Evolutionary conservation across 2,329 filamentous ascomycete genomes (phyloP).

Genomic region (Pseudogymnoascus sp.): DNA sequence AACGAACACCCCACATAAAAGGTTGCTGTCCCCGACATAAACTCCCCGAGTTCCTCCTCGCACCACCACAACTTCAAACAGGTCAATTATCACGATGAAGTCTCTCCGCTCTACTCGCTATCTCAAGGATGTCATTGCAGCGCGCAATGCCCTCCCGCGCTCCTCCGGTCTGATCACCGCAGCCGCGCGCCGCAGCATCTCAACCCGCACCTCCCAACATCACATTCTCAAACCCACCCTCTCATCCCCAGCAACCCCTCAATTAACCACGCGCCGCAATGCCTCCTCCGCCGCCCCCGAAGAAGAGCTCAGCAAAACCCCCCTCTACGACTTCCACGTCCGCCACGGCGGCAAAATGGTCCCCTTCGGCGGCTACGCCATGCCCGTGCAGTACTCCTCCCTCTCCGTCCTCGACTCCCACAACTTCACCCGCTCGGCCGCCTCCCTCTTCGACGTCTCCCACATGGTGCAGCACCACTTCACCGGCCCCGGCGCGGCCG

Average conservation of each 20-base stretch:
- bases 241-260: constrained; percentile 10
- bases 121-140: neutral
- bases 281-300: constrained; percentile 19
- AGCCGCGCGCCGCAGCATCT: constrained; percentile 8
- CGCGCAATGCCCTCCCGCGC: neutral
- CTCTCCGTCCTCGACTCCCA: constrained; percentile 77
- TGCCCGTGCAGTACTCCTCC: constrained; percentile 83
- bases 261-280: constrained; percentile 15
- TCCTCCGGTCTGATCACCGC: neutral
- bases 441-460: constrained; percentile 89
- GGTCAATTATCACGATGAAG: constrained; percentile 4
- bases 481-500: constrained; percentile 67
- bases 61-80: constrained; percentile 3
- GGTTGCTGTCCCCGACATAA: neutral
- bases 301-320: constrained; percentile 49
- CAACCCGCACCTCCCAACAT: constrained; percentile 10
- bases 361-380: constrained; percentile 85
- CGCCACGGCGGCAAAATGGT: constrained; percentile 85
- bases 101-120: constrained; percentile 6
- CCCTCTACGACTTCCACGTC: constrained; percentile 71
- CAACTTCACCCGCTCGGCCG: constrained; percentile 77
- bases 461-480: constrained; percentile 95
- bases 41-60: neutral
- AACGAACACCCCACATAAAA: constrained; percentile 8
- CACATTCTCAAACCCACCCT: constrained; percentile 5